phyloP scores from a whole-genome alignment of 148 eudicot genomes.

The Salicornia ramosissima region DNA sequence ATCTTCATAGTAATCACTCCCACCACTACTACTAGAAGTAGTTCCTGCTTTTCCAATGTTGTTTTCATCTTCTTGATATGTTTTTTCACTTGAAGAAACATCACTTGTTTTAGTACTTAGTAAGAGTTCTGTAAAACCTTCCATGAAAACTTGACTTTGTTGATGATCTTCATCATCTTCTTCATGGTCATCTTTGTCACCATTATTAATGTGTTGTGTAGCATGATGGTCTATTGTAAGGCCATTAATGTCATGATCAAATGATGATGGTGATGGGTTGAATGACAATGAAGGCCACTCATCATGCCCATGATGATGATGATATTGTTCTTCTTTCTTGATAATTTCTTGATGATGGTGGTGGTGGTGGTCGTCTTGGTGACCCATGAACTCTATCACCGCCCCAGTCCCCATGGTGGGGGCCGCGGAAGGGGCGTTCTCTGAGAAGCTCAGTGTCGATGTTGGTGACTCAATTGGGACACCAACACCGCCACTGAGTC shows the following conservation, averaged over 20 bases:
- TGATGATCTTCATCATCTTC: neutral
- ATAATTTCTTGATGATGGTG: constrained; percentile 24
- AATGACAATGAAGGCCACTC: constrained; percentile 29
- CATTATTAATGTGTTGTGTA: neutral
- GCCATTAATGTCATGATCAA: neutral
- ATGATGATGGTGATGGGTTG: neutral
- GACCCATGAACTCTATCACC: constrained; percentile 49
- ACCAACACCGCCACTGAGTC: constrained; percentile 8
- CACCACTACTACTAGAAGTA: constrained; percentile 17
- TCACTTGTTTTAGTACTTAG: constrained; percentile 28
- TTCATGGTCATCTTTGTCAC: neutral
- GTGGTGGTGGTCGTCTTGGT: neutral
- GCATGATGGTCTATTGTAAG: neutral
- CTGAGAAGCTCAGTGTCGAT: constrained; percentile 65
- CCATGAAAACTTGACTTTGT: constrained; percentile 35
- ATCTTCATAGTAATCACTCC: constrained; percentile 42
- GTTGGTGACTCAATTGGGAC: constrained; percentile 61
- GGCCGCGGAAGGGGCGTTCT: constrained; percentile 26
- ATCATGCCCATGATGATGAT: constrained; percentile 14
- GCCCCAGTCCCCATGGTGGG: constrained; percentile 28
- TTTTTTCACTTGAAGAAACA: constrained; percentile 22
- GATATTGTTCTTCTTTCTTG: constrained; percentile 38
- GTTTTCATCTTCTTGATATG: constrained; percentile 13
- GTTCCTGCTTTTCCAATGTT: constrained; percentile 19
- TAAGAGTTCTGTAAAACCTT: constrained; percentile 69